phyloP scores from a whole-genome alignment of 2,329 filamentous ascomycete species.

The Zasmidium angulare region DNA sequence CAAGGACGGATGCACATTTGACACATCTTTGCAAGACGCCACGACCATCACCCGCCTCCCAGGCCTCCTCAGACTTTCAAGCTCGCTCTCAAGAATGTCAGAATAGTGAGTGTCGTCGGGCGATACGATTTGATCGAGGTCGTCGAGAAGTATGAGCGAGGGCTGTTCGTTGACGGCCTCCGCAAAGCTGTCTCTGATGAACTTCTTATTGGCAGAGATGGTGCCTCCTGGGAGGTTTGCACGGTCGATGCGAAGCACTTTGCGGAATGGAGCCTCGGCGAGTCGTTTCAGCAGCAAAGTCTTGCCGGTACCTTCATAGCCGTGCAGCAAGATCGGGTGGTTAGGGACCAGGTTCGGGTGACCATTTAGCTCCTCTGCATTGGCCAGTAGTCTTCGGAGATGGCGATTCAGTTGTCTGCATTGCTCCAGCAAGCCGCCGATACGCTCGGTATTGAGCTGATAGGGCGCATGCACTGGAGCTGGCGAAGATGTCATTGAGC shows the following conservation, averaged over 20 bases:
- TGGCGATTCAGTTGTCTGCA: slow-evolving; percentile 66
- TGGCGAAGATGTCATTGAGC: background rate
- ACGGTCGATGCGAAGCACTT: slow-evolving; percentile 61
- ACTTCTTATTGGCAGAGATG: slow-evolving; percentile 45
- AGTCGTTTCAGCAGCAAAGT: slow-evolving; percentile 70
- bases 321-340: slow-evolving; percentile 70
- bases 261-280: slow-evolving; percentile 65
- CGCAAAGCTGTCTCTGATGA: slow-evolving; percentile 67
- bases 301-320: slow-evolving; percentile 83
- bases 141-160: slow-evolving; percentile 76
- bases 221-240: slow-evolving; percentile 38
- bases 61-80: slow-evolving; percentile 54
- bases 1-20: slow-evolving; percentile 69
- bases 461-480: background rate
- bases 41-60: slow-evolving; percentile 67
- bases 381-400: slow-evolving; percentile 43
- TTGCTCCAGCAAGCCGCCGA: slow-evolving; percentile 69
- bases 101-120: slow-evolving; percentile 50
- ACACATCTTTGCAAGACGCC: slow-evolving; percentile 70
- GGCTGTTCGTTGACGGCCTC: slow-evolving; percentile 68
- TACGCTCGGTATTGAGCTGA: slow-evolving; percentile 43
- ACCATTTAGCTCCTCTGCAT: slow-evolving; percentile 2
- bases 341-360: background rate
- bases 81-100: slow-evolving; percentile 48
- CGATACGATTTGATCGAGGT: slow-evolving; percentile 68